Conservation (phyloP, 345 rosid genomes). For the Aquilaria sinensis region DNA sequence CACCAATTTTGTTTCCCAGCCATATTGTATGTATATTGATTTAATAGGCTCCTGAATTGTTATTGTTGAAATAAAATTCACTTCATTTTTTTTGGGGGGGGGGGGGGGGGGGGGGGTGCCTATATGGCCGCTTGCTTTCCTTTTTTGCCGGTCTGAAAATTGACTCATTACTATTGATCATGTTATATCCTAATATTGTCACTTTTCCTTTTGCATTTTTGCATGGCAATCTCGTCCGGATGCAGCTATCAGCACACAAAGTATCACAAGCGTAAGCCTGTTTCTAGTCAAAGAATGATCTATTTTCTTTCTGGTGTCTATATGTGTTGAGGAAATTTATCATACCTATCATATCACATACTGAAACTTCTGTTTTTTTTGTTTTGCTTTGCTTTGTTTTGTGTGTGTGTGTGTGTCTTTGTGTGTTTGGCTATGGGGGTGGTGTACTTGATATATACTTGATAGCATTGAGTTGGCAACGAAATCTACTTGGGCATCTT, state of each 20-base stretch:
- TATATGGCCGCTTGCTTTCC: too few species aligned
- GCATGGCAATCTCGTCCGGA: constrained; percentile 38
- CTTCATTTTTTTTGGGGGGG: not conserved
- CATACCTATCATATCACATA: too few species aligned
- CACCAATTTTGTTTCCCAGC: too few species aligned
- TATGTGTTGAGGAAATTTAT: constrained; percentile 10
- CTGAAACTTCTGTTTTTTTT: too few species aligned
- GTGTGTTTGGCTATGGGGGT: too few species aligned
- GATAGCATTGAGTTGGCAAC: too few species aligned
- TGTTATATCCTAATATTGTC: constrained; percentile 21
- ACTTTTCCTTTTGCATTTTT: constrained; percentile 26
- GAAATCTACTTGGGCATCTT: not conserved
- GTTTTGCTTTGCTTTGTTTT: not conserved
- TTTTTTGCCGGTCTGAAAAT: too few species aligned
- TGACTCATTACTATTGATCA: not conserved
- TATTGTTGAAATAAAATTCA: too few species aligned
- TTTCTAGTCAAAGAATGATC: constrained; percentile 4
- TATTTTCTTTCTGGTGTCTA: constrained; percentile 9
- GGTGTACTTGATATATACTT: too few species aligned
- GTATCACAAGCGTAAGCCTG: constrained; percentile 94
- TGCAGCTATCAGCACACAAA: constrained; percentile 99
- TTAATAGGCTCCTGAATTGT: too few species aligned
- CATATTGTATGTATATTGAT: too few species aligned
- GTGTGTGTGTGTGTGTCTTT: not conserved
- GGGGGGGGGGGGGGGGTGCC: not conserved